Conservation (phyloP, 2,329 filamentous ascomycete genomes). For the Fusarium sp. region DNA sequence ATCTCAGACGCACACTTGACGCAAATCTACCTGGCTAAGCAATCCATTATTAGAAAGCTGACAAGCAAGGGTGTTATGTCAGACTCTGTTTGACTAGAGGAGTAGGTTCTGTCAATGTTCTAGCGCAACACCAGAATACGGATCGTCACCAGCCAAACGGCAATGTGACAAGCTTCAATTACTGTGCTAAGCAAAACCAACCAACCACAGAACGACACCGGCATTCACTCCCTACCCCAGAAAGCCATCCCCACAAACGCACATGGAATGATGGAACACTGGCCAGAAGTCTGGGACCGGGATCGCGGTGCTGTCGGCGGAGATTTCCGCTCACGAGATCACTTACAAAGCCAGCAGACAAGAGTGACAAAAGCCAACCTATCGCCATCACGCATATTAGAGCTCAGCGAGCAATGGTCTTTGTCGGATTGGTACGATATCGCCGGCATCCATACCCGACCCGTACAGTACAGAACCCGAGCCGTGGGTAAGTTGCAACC, state of each 20-base stretch:
- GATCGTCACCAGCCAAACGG: not conserved
- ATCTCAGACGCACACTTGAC: not conserved
- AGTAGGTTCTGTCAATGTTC: not conserved
- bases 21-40: not conserved
- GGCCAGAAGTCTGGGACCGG: not conserved
- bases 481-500: not conserved
- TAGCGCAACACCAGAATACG: not conserved
- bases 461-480: conserved; percentile 18
- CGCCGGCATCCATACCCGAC: conserved; percentile 23
- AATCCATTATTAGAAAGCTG: not conserved
- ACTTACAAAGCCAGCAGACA: conserved; percentile 3
- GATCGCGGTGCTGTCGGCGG: conserved; percentile 20
- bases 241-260: conserved; percentile 21
- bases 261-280: conserved; percentile 1
- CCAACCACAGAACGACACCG: not conserved
- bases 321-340: conserved; percentile 36
- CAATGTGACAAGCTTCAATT: conserved; percentile 2
- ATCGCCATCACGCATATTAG: conserved; percentile 28
- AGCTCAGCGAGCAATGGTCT: conserved; percentile 30
- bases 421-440: conserved; percentile 45
- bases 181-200: not conserved
- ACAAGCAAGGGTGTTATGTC: not conserved
- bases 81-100: not conserved
- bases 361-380: conserved; percentile 24
- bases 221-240: conserved; percentile 16